Evolutionary conservation across 2,329 filamentous ascomycete species (phyloP), one percentile per base, ranked within the genome.

Genomic region (Intubia oerlemansii): DNA sequence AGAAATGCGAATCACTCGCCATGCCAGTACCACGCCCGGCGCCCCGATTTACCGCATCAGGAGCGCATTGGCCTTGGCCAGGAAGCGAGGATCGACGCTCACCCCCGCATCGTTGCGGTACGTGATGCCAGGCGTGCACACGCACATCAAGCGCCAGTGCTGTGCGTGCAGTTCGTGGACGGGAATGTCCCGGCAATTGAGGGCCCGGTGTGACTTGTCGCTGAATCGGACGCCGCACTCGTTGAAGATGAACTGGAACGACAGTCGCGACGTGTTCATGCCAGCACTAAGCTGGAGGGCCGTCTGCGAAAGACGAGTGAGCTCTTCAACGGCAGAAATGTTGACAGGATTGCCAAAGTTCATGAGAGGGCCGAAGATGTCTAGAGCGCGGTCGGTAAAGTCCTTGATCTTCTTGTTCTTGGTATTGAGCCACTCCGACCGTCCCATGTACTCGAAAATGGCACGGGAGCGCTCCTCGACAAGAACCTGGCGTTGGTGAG

Each of bases 101-200:
- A 44, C 40, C 10, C 55, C 57, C 2, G 46, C 53, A 21, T 66
- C 61, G 36, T 64, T 61, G 18, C 61, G 52, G 38, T 62, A 54
- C 2, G 59, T 65, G 25, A 67, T 53, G 7, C 58, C 53, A 1
- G 63, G 63, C 0, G 62, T 65, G 5, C 62, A 56, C 17, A 62
- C 57, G 2, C 66, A 49, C 30, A 57, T 55, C n/a, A 68, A 43
- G 5, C 62, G 55, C 45, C 51, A 57, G 39, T 65, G 59, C 38
- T 52, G 51, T 5, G 50, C 45, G 45, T 65, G 59, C 13, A 66
- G 43, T n/a, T n/a, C n/a, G n/a, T n/a, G n/a, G n/a, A n/a, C n/a
- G n/a, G n/a, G n/a, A n/a, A n/a, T n/a, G 29, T 54, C 47, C 31
- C 49, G 42, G 1, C 52, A 49, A 44, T 61, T 60, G 34, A 61